A percentile compares a stretch with the other conserved stretches of the same genome.
phyloP scores from a whole-genome alignment of 2,329 filamentous ascomycete species.

The Keithomyces neogunnii region DNA sequence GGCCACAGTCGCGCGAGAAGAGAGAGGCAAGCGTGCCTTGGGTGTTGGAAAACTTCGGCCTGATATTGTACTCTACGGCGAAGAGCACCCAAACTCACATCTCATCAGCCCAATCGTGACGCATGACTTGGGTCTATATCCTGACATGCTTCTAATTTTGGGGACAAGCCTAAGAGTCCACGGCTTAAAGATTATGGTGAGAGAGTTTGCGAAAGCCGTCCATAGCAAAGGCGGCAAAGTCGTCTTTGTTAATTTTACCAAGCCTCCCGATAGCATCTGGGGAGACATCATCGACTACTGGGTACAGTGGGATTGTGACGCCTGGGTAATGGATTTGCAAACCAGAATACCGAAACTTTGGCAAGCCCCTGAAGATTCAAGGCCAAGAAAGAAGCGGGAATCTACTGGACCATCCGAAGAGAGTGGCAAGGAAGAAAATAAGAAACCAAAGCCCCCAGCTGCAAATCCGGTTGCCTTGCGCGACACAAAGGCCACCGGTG shows the following conservation, averaged over 20 bases:
- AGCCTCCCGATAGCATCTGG: constrained; percentile 64
- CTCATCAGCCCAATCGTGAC: constrained; percentile 60
- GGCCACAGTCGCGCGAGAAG: constrained; percentile 53
- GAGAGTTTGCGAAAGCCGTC: constrained; percentile 63
- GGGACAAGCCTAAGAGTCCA: constrained; percentile 65
- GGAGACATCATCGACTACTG: constrained; percentile 66
- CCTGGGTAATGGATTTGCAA: constrained; percentile 59
- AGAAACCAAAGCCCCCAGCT: constrained; percentile 23
- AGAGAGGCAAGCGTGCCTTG: constrained; percentile 57
- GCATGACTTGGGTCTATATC: constrained; percentile 55
- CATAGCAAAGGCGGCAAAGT: constrained; percentile 61
- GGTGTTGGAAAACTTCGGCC: constrained; percentile 61
- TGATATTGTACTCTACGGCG: constrained; percentile 67
- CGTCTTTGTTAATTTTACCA: constrained; percentile 65
- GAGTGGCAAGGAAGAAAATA: constrained; percentile 17
- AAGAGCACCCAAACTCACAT: constrained; percentile 62
- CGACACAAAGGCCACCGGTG: constrained; percentile 37
- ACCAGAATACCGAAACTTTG: constrained; percentile 51
- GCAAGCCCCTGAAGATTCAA: constrained; percentile 41
- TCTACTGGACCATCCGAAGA: constrained; percentile 15
- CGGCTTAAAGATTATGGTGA: constrained; percentile 61
- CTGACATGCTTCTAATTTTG: constrained; percentile 61
- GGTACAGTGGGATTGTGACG: constrained; percentile 68
- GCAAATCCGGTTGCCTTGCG: constrained; percentile 34
- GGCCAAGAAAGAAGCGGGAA: constrained; percentile 29